Conservation (phyloP, 192 early-diverging fungal species). For the Linnemannia hyalina region DNA sequence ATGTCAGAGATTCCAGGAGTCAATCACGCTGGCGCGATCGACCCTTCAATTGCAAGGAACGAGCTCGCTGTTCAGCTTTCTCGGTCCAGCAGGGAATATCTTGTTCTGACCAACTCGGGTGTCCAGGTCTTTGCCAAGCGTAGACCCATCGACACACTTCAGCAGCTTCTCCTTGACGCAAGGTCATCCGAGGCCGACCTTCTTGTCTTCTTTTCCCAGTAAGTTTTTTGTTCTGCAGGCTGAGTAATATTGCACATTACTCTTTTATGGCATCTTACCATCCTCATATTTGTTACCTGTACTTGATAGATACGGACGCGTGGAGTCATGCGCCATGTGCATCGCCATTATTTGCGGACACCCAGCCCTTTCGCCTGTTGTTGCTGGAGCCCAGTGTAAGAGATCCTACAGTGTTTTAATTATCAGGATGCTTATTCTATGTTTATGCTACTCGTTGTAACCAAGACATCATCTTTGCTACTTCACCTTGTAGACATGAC, state of each 20-base stretch:
- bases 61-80: constrained; percentile 75
- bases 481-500: constrained; percentile 31
- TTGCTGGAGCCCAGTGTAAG: constrained; percentile 45
- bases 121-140: constrained; percentile 76
- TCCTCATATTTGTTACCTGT: not conserved
- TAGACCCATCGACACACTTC: constrained; percentile 82
- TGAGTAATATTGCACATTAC: not conserved
- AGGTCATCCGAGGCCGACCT: constrained; percentile 43
- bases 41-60: constrained; percentile 61
- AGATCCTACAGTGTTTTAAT: not conserved
- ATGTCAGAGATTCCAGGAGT: constrained; percentile 73
- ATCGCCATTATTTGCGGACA: constrained; percentile 75
- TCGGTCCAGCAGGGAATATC: constrained; percentile 70
- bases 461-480: not conserved
- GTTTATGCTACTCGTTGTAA: not conserved
- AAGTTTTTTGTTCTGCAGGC: not conserved
- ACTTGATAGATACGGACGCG: constrained; percentile 67
- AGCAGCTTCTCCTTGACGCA: constrained; percentile 67
- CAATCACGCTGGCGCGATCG: constrained; percentile 34
- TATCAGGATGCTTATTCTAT: no score
- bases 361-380: constrained; percentile 19
- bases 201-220: constrained; percentile 56
- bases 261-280: not conserved
- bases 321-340: constrained; percentile 90
- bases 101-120: constrained; percentile 85